Conservation (phyloP, 345 rosid genomes). For the Cardamine occulta region DNA sequence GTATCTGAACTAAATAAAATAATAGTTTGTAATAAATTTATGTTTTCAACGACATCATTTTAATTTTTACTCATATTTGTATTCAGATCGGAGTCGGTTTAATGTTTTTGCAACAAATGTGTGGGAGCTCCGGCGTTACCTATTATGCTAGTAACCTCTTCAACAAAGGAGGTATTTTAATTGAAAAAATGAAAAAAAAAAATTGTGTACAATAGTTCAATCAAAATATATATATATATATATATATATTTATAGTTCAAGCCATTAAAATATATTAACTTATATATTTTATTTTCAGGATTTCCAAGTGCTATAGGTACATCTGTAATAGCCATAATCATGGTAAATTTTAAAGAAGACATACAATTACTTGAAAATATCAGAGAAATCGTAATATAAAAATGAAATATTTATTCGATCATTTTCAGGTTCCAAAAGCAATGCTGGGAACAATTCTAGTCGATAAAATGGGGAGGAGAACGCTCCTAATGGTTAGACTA, state of each 20-base stretch:
- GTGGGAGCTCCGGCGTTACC: constrained; percentile 42
- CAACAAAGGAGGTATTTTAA: constrained; percentile 41
- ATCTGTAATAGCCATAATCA: constrained; percentile 40
- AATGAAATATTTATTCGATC: background rate
- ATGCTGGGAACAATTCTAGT: constrained; percentile 43
- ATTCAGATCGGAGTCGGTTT: constrained; percentile 47
- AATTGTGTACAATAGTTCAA: constrained; percentile 4
- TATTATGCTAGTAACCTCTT: constrained; percentile 47
- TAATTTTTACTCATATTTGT: background rate
- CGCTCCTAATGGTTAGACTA: constrained; percentile 48
- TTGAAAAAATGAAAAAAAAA: too few species aligned
- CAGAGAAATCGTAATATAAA: background rate
- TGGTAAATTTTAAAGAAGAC: constrained; percentile 35
- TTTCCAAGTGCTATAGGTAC: constrained; percentile 49
- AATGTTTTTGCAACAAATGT: constrained; percentile 47
- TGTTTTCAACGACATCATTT: background rate
- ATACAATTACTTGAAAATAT: background rate
- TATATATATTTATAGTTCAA: background rate
- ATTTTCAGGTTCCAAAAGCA: constrained; percentile 43
- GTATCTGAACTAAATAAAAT: constrained; percentile 1
- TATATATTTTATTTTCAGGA: constrained; percentile 27
- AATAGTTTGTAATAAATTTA: background rate
- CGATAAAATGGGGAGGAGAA: constrained; percentile 47
- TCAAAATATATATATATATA: too few species aligned
- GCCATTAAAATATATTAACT: background rate